A percentile compares a stretch with the other conserved stretches of the same genome.
Evolutionary conservation across 1,284 basidiomycete genomes (phyloP).

Genomic region (Sporisorium iseilematis-ciliati): DNA sequence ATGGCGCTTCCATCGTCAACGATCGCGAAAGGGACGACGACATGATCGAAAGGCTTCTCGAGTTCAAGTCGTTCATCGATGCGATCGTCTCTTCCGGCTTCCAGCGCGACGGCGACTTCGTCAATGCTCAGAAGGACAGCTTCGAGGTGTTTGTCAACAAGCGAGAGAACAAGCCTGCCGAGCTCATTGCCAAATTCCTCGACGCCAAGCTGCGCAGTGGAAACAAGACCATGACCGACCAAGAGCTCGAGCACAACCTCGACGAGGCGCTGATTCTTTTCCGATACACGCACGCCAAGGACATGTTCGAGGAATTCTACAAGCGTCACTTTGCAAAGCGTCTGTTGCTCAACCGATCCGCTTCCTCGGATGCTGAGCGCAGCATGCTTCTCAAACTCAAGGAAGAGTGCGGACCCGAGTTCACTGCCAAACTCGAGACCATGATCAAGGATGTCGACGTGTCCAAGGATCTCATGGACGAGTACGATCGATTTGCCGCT

Average conservation of each 20-base stretch:
- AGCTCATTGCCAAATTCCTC: slow-evolving; percentile 92
- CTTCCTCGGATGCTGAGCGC: slow-evolving; percentile 91
- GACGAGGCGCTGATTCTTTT: slow-evolving; percentile 85
- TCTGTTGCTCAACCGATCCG: slow-evolving; percentile 85
- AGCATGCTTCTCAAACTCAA: slow-evolving; percentile 88
- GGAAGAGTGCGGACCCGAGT: slow-evolving; percentile 90
- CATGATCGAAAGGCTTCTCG: slow-evolving; percentile 64
- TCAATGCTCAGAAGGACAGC: slow-evolving; percentile 75
- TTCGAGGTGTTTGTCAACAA: slow-evolving; percentile 85
- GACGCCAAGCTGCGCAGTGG: slow-evolving; percentile 88
- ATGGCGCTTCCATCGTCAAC: slow-evolving; percentile 54
- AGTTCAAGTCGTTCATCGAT: slow-evolving; percentile 57
- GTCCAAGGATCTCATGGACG: slow-evolving; percentile 77
- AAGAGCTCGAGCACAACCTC: slow-evolving; percentile 78
- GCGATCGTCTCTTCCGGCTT: slow-evolving; percentile 47
- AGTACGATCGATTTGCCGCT: slow-evolving; percentile 71
- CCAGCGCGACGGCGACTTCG: slow-evolving; percentile 62
- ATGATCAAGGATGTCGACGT: slow-evolving; percentile 89
- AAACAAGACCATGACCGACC: slow-evolving; percentile 80
- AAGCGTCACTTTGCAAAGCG: slow-evolving; percentile 89
- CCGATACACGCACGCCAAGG: slow-evolving; percentile 77
- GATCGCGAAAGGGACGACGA: slow-evolving; percentile 59
- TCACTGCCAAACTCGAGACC: slow-evolving; percentile 82
- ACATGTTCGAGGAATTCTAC: slow-evolving; percentile 83
- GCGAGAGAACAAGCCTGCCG: slow-evolving; percentile 87